Percentiles rank a stretch among this genome's conserved stretches.
phyloP scores from a whole-genome alignment of 129 eudicot species.

The Pulicaria dysenterica region DNA sequence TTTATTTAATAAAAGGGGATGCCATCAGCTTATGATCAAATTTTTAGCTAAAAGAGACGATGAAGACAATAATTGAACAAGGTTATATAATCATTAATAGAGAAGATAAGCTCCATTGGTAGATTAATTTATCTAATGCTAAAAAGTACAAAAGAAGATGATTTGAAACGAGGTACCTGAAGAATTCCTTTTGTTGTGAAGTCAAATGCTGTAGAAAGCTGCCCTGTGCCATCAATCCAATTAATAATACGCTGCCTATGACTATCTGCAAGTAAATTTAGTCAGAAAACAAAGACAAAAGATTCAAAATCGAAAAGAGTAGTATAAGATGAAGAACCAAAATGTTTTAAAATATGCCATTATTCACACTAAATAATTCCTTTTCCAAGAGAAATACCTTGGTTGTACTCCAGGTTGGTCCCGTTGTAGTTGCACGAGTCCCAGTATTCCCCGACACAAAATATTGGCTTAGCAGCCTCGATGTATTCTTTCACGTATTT shows the following conservation, averaged over 20 bases:
- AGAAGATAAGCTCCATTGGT: too few species aligned
- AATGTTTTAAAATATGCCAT: background rate
- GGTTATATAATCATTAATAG: background rate
- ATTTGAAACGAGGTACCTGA: conserved; percentile 45
- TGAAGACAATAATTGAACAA: background rate
- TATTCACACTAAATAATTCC: background rate
- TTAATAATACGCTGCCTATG: conserved; percentile 90
- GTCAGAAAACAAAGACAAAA: conserved; percentile 2
- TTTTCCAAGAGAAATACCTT: conserved; percentile 51
- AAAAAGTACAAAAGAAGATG: too few species aligned
- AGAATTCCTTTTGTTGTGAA: conserved; percentile 96
- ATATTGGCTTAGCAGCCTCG: conserved; percentile 68
- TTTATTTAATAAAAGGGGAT: too few species aligned
- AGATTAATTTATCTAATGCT: too few species aligned
- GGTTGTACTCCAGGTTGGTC: conserved; percentile 67
- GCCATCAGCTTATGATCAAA: too few species aligned
- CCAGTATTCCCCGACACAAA: conserved; percentile 89
- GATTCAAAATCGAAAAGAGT: background rate
- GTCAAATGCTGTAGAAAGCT: conserved; percentile 86
- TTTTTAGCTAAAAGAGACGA: too few species aligned
- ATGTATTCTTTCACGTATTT: conserved; percentile 81
- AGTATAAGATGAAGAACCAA: background rate
- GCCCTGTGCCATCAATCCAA: conserved; percentile 86
- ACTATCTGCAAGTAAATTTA: conserved; percentile 64
- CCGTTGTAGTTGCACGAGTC: conserved; percentile 86